Evolutionary conservation across 2,329 filamentous ascomycete species (phyloP).

Genomic region (Endoconidiophora polonica): DNA sequence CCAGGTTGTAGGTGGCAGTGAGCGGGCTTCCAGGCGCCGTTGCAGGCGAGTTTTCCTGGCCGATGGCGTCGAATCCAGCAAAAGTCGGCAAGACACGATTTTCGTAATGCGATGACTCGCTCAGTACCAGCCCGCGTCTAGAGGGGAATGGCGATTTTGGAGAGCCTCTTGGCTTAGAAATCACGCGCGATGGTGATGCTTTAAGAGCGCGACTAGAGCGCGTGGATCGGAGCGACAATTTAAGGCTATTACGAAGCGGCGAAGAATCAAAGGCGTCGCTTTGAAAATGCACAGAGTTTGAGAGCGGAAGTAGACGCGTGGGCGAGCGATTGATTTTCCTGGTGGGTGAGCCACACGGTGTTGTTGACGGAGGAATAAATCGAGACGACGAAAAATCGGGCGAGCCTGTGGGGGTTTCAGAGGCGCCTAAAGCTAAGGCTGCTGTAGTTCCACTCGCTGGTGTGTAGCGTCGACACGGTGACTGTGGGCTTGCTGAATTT

Average conservation of each 20-base stretch:
- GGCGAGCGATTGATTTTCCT: conserved; percentile 14
- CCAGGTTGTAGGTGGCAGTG: conserved; percentile 25
- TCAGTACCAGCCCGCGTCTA: conserved; percentile 46
- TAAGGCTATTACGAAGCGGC: conserved; percentile 35
- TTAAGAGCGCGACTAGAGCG: conserved; percentile 37
- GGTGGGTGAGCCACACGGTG: conserved; percentile 15
- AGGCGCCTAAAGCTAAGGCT: conserved; percentile 8
- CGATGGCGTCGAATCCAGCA: conserved; percentile 15
- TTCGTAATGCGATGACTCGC: conserved; percentile 50
- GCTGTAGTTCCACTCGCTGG: conserved; percentile 12
- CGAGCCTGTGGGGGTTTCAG: conserved; percentile 4
- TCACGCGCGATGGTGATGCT: conserved; percentile 32
- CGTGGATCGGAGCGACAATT: conserved; percentile 47
- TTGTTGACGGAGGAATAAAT: conserved; percentile 8
- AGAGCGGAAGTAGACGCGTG: conserved; percentile 9
- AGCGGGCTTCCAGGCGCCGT: conserved; percentile 23
- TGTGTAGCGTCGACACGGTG: conserved; percentile 30
- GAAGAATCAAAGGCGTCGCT: conserved; percentile 42
- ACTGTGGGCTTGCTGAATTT: conserved; percentile 33
- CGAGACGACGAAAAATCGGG: conserved; percentile 2
- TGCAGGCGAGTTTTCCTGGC: conserved; percentile 25
- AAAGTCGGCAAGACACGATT: conserved; percentile 38
- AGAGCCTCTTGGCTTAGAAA: conserved; percentile 49
- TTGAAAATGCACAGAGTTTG: conserved; percentile 27
- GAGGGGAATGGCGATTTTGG: conserved; percentile 57